Percentiles rank a stretch among this genome's conserved stretches.
Evolutionary conservation across 108 stramenopile genomes (phyloP).

Genomic region (Parietichytrium sp.): DNA sequence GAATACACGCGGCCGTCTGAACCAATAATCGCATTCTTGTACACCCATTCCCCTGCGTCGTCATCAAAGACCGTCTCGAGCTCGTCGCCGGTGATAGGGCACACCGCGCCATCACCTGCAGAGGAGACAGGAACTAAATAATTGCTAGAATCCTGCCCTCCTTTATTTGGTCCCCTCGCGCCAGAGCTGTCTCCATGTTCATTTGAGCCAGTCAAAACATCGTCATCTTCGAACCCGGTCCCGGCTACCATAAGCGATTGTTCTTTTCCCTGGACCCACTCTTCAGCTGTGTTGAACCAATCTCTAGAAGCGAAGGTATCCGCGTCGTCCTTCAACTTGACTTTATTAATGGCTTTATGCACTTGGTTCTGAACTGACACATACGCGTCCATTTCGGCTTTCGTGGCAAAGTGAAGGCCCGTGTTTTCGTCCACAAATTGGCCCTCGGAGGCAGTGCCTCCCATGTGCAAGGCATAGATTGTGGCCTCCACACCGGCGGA

Average conservation of each 20-base stretch:
- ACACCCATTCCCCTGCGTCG: neutral
- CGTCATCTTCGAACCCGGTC: constrained; percentile 24
- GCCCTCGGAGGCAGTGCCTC: no score
- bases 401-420: neutral
- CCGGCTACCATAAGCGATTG: neutral
- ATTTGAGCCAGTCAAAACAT: no score
- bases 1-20: neutral
- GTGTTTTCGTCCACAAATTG: neutral
- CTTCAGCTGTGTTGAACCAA: constrained; percentile 10
- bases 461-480: no score
- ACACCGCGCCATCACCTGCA: neutral
- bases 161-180: neutral
- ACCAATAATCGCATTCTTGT: neutral
- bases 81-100: constrained; percentile 20
- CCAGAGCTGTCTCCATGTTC: neutral
- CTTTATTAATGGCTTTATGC: neutral
- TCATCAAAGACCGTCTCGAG: constrained; percentile 16
- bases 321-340: neutral
- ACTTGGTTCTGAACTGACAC: neutral
- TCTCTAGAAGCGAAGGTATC: neutral
- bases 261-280: neutral
- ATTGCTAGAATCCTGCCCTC: no score
- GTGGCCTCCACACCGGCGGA: no score
- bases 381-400: neutral
- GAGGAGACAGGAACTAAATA: neutral